Evolutionary conservation across 306 rosid genomes (phyloP).

Genomic region (Fragaria ananassa): DNA sequence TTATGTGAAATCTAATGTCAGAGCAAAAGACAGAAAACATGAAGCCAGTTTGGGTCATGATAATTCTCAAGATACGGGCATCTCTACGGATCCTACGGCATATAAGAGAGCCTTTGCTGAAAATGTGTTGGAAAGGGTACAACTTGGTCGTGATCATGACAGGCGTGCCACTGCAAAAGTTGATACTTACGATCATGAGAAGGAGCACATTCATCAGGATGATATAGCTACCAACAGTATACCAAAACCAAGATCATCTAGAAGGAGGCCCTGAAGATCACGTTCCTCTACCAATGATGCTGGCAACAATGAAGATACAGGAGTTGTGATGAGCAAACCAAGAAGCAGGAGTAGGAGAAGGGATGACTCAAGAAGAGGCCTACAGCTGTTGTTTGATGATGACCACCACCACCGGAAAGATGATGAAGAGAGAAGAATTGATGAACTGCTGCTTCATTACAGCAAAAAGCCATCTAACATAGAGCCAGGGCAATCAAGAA

Average conservation of each 20-base stretch:
- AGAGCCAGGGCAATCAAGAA: conserved; percentile 55
- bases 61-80: conserved; percentile 21
- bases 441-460: conserved; percentile 75
- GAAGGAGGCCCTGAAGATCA: conserved; percentile 70
- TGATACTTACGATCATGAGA: conserved; percentile 41
- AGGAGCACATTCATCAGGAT: conserved; percentile 30
- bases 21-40: conserved; percentile 40
- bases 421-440: conserved; percentile 85
- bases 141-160: conserved; percentile 44
- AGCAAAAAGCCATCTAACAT: conserved; percentile 61
- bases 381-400: conserved; percentile 74
- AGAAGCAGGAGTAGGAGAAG: conserved; percentile 65
- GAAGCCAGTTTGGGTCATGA: conserved; percentile 29
- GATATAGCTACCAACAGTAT: conserved; percentile 37
- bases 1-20: conserved; percentile 59
- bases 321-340: conserved; percentile 43
- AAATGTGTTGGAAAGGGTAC: conserved; percentile 33
- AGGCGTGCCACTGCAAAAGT: conserved; percentile 34
- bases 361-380: conserved; percentile 63
- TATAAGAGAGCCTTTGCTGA: conserved; percentile 41
- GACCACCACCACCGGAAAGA: conserved; percentile 49
- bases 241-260: conserved; percentile 58
- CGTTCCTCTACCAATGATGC: conserved; percentile 39
- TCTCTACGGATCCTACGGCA: conserved; percentile 36
- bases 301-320: conserved; percentile 40